Evolutionary conservation across 352 stramenopile species (phyloP).

Genomic region (Globisporangium nunn): DNA sequence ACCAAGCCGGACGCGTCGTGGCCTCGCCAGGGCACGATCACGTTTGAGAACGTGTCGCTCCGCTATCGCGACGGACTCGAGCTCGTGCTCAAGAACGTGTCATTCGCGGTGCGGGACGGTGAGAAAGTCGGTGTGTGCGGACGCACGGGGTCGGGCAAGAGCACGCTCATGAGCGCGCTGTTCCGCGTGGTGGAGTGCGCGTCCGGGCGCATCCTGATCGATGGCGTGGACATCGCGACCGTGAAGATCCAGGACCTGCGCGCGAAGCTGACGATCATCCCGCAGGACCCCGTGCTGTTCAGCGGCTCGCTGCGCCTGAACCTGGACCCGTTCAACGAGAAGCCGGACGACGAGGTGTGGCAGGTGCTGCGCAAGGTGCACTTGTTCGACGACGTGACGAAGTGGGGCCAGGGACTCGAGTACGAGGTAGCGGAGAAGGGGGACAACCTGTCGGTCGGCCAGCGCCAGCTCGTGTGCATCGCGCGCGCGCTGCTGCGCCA

Average conservation of each 20-base stretch:
- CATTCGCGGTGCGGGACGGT: constrained; percentile 14
- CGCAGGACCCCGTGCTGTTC: constrained; percentile 88
- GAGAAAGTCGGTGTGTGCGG: constrained; percentile 29
- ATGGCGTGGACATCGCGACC: constrained; percentile 73
- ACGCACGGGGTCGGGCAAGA: constrained; percentile 32
- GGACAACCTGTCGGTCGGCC: constrained; percentile 91
- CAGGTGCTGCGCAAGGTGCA: constrained; percentile 22
- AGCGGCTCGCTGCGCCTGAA: constrained; percentile 83
- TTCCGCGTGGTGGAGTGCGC: constrained; percentile 30
- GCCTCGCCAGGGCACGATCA: constrained; percentile 28
- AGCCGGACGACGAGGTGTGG: constrained; percentile 40
- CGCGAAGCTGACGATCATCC: constrained; percentile 52
- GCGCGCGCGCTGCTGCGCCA: constrained; percentile 86
- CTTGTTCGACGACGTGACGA: constrained; percentile 7
- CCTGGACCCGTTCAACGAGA: constrained; percentile 83
- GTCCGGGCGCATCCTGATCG: constrained; percentile 67
- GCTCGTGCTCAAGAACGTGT: constrained; percentile 23
- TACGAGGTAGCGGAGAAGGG: constrained; percentile 83
- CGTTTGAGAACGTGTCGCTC: constrained; percentile 22
- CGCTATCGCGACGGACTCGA: constrained; percentile 27
- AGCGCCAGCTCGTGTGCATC: constrained; percentile 93
- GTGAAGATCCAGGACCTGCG: constrained; percentile 22
- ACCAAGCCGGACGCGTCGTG: constrained; percentile 71
- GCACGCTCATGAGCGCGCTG: constrained; percentile 25
- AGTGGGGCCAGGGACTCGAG: constrained; percentile 46